Percentiles rank a stretch among this genome's conserved stretches.
These are phyloP conservation scores for Tricholoma hemisulphureum DNA, from an alignment of 768 basidiomycete species.

Conservation along the genomic window DNA sequence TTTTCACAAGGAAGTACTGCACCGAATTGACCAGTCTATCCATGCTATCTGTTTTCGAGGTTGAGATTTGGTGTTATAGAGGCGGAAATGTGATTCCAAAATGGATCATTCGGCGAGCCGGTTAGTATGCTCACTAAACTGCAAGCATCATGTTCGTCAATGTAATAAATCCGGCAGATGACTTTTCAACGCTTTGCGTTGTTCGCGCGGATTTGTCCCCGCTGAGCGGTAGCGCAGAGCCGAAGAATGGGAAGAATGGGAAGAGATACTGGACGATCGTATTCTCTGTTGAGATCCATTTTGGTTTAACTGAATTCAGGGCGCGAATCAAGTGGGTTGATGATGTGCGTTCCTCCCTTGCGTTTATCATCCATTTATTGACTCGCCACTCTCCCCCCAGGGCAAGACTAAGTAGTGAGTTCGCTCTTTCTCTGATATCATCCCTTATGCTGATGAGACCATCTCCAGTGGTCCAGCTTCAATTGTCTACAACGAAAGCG, in stretches of 20 bases:
- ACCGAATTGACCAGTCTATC: slow-evolving; percentile 76
- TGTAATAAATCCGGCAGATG: slow-evolving; percentile 36
- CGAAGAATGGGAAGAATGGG: slow-evolving; percentile 61
- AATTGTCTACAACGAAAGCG: slow-evolving; percentile 80
- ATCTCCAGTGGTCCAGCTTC: slow-evolving; percentile 68
- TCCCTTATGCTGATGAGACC: slow-evolving; percentile 1
- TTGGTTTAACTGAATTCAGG: slow-evolving; percentile 79
- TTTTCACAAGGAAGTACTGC: slow-evolving; percentile 79
- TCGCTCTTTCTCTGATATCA: not conserved
- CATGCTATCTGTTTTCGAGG: slow-evolving; percentile 77
- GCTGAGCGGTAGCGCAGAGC: slow-evolving; percentile 65
- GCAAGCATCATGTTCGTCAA: not conserved
- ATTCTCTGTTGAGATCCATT: slow-evolving; percentile 82
- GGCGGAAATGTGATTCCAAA: slow-evolving; percentile 69
- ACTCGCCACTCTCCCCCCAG: slow-evolving; percentile 30
- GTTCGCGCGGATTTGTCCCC: slow-evolving; percentile 78
- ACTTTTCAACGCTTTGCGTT: slow-evolving; percentile 75
- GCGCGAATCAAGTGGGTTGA: slow-evolving; percentile 83
- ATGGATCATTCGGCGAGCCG: slow-evolving; percentile 68
- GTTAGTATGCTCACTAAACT: slow-evolving; percentile 28
- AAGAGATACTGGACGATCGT: slow-evolving; percentile 83
- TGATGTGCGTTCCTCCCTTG: slow-evolving; percentile 48
- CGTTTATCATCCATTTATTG: not conserved
- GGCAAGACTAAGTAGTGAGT: slow-evolving; percentile 72
- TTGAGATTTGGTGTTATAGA: slow-evolving; percentile 82